A percentile compares a stretch with the other conserved stretches of the same genome.
Conservation (phyloP, 345 rosid species). For the Dipteronia sinensis region DNA sequence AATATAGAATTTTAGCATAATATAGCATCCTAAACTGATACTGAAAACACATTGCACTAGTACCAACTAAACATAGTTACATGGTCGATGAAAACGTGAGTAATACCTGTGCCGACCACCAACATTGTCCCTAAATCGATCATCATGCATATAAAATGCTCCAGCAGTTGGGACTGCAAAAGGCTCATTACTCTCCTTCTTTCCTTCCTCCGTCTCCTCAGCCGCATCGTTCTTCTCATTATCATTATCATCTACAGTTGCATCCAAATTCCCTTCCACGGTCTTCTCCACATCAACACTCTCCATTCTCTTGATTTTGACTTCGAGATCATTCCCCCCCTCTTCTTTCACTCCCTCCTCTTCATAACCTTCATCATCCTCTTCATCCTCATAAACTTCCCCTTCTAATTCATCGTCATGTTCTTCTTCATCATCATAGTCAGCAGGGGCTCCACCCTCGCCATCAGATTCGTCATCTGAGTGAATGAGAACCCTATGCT, state of each 20-base stretch:
- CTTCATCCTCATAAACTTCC: slow-evolving; percentile 42
- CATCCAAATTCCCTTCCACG: slow-evolving; percentile 31
- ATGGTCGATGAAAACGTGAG: neutral
- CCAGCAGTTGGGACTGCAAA: slow-evolving; percentile 97
- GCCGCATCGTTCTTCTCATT: slow-evolving; percentile 25
- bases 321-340: slow-evolving; percentile 28
- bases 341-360: slow-evolving; percentile 42
- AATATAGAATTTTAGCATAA: neutral
- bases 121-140: slow-evolving; percentile 72
- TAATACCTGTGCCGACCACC: slow-evolving; percentile 50
- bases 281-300: slow-evolving; percentile 29
- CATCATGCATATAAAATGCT: slow-evolving; percentile 98
- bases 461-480: slow-evolving; percentile 70
- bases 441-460: slow-evolving; percentile 65
- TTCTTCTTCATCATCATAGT: slow-evolving; percentile 51
- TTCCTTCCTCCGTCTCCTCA: slow-evolving; percentile 46
- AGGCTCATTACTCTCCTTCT: slow-evolving; percentile 77
- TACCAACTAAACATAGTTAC: neutral
- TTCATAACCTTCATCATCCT: slow-evolving; percentile 40
- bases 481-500: slow-evolving; percentile 44
- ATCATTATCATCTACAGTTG: slow-evolving; percentile 18
- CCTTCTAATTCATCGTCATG: slow-evolving; percentile 34
- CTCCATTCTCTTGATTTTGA: slow-evolving; percentile 22
- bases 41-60: neutral
- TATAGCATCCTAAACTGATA: neutral